Base-by-base conservation (phyloP, 257 asterid species). In the Solanum pimpinellifolium region DNA sequence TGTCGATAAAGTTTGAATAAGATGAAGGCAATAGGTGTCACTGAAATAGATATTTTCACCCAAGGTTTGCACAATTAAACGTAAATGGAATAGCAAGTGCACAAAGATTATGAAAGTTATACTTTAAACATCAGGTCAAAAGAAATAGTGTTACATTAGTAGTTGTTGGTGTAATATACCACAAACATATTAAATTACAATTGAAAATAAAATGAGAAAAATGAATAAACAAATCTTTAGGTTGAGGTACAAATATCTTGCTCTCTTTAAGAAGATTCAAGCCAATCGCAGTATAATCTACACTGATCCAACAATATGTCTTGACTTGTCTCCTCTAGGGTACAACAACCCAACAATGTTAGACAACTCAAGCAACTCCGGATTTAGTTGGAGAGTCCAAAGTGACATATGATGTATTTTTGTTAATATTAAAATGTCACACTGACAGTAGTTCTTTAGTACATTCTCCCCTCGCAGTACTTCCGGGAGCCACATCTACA, bases 401-500 rank as follows among this genome's bases (percentile, higher is more conserved):
- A 52, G 23, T 16, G 23, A 52, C 62, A 16, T 52, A 52, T 52
- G 62, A 16, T 52, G 3, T 52, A 49, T 52, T 52, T 52, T 52
- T 52, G 6, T 52, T 52, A 52, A 16, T 52, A 52, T 52, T 52
- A 52, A 52, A 16, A 52, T 52, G 60, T 52, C 23, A 52, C 9
- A 52, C 23, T 52, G 18, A 52, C 10, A 18, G 1, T 18, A 56
- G 65, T 52, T 52, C 0, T 52, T 16, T 18, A 16, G 62, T 52
- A 52, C n/a, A 52, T 52, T 52, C 62, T 52, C n/a, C 4, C 23
- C n/a, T 52, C 10, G 0, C n/a, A 52, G 7, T 33, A 33, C 33
- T 59, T 20, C 2, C 75, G 74, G 31, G 91, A 25, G 27, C 90
- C 90, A 68, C 92, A 89, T 56, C 27, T 60, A 68, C 92, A 89